Evolutionary conservation across 1,139 yeast species (phyloP).

Genomic region (Chernovozyma sophiae-reginae): DNA sequence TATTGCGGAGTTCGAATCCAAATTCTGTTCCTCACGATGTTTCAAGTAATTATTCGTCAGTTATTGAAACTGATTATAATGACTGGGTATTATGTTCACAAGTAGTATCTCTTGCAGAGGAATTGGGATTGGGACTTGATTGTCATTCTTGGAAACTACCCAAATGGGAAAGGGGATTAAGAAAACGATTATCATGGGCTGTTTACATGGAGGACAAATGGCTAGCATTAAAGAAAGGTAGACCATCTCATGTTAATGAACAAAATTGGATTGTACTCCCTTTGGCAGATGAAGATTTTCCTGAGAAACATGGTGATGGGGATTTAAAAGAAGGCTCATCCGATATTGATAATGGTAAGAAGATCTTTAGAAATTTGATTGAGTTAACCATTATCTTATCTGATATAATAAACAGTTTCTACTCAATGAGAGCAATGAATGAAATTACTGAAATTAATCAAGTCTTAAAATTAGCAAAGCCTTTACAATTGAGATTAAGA

Average conservation of each 20-base stretch:
- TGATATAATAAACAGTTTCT: constrained; percentile 67
- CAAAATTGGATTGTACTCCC: constrained; percentile 66
- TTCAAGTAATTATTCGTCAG: not conserved
- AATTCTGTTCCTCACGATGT: not conserved
- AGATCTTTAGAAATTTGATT: constrained; percentile 65
- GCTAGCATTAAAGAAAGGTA: constrained; percentile 70
- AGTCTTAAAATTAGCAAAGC: constrained; percentile 74
- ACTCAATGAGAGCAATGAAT: constrained; percentile 62
- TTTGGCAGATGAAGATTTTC: constrained; percentile 69
- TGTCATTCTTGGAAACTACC: constrained; percentile 88
- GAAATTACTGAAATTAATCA: constrained; percentile 56
- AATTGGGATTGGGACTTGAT: constrained; percentile 78
- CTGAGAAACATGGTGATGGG: constrained; percentile 60
- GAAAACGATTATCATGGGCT: constrained; percentile 90
- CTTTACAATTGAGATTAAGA: constrained; percentile 71
- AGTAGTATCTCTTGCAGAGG: constrained; percentile 81
- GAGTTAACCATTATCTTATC: constrained; percentile 66
- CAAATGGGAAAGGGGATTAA: constrained; percentile 84
- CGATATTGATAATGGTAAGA: constrained; percentile 70
- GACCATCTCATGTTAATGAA: constrained; percentile 73
- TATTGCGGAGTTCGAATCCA: constrained; percentile 17
- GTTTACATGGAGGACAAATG: constrained; percentile 87
- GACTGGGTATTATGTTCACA: constrained; percentile 88
- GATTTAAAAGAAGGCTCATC: constrained; percentile 57
- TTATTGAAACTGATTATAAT: constrained; percentile 48